A percentile compares a stretch with the other conserved stretches of the same genome.
Evolutionary conservation across 805 yeast genomes (phyloP).

Genomic region (Candida mattraensis): DNA sequence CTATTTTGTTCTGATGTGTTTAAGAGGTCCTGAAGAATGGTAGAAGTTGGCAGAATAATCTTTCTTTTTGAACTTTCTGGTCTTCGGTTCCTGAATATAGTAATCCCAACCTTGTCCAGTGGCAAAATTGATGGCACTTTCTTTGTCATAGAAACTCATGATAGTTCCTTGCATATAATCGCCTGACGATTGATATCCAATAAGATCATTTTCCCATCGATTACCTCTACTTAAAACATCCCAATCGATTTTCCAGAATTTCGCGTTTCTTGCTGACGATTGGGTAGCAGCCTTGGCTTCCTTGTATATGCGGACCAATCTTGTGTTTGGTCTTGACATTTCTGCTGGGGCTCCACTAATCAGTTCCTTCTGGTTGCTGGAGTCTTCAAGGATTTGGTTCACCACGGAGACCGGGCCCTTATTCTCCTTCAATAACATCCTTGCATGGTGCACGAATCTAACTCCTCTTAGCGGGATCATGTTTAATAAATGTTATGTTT

Average conservation of each 20-base stretch:
- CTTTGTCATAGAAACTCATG: slow-evolving; percentile 71
- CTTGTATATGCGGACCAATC: slow-evolving; percentile 75
- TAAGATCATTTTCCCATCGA: slow-evolving; percentile 87
- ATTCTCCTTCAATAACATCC: slow-evolving; percentile 7
- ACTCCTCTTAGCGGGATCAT: slow-evolving; percentile 7
- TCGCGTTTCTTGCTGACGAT: slow-evolving; percentile 56
- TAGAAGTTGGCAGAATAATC: slow-evolving; percentile 70
- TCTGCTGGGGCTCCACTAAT: slow-evolving; percentile 79
- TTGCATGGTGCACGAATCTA: slow-evolving; percentile 10
- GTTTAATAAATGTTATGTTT: not conserved
- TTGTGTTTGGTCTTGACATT: slow-evolving; percentile 43
- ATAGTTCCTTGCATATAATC: slow-evolving; percentile 82
- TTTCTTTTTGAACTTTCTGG: slow-evolving; percentile 70
- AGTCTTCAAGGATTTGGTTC: slow-evolving; percentile 11
- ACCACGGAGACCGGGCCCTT: slow-evolving; percentile 6
- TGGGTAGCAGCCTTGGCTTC: slow-evolving; percentile 83
- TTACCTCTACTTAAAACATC: slow-evolving; percentile 73
- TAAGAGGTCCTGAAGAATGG: slow-evolving; percentile 69
- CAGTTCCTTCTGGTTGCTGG: slow-evolving; percentile 46
- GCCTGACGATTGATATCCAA: slow-evolving; percentile 78
- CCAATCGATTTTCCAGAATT: slow-evolving; percentile 79
- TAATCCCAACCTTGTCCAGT: slow-evolving; percentile 84
- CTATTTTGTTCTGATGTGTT: slow-evolving; percentile 78
- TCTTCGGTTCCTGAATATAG: slow-evolving; percentile 78
- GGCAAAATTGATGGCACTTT: slow-evolving; percentile 77